phyloP scores from a whole-genome alignment of 1,139 yeast genomes.

The Geotrichum cucujoidarum region DNA sequence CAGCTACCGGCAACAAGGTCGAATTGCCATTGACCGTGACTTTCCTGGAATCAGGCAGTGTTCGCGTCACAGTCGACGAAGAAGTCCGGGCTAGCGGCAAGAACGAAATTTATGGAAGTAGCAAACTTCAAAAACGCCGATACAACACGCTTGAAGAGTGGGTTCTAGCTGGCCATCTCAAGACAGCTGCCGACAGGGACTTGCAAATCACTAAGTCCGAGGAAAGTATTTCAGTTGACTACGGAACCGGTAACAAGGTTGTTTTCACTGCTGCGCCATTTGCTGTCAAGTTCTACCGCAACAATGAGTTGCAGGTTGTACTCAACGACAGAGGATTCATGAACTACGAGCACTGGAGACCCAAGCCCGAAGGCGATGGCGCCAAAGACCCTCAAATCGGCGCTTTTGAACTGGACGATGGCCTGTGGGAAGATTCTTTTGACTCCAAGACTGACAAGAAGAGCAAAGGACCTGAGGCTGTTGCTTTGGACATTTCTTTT shows the following conservation, averaged over 20 bases:
- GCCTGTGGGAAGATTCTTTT: slow-evolving; percentile 37
- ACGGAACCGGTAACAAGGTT: slow-evolving; percentile 43
- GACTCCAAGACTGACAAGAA: slow-evolving; percentile 54
- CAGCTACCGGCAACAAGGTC: slow-evolving; percentile 21
- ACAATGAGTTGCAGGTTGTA: slow-evolving; percentile 46
- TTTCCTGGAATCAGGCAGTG: slow-evolving; percentile 49
- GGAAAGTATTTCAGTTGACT: slow-evolving; percentile 28
- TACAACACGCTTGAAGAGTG: slow-evolving; percentile 58
- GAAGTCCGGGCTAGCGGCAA: slow-evolving; percentile 39
- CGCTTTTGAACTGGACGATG: slow-evolving; percentile 30
- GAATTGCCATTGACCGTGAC: slow-evolving; percentile 54
- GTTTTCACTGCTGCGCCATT: slow-evolving; percentile 49
- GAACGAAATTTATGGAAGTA: slow-evolving; percentile 29
- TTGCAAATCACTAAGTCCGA: slow-evolving; percentile 19
- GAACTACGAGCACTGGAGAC: slow-evolving; percentile 75
- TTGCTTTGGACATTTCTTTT: slow-evolving; percentile 73
- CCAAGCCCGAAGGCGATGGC: slow-evolving; percentile 31
- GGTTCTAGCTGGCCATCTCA: slow-evolving; percentile 45
- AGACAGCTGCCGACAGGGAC: slow-evolving; percentile 11
- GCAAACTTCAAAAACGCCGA: slow-evolving; percentile 39
- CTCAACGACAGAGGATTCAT: slow-evolving; percentile 66
- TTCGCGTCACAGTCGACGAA: slow-evolving; percentile 66
- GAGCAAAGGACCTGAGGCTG: slow-evolving; percentile 86
- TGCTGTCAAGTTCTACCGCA: slow-evolving; percentile 45
- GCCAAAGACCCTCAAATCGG: slow-evolving; percentile 23